Evolutionary conservation across 2,329 filamentous ascomycete genomes (phyloP), one percentile per base, ranked within the genome.

Genomic region (Rhytidhysteron rufulum): DNA sequence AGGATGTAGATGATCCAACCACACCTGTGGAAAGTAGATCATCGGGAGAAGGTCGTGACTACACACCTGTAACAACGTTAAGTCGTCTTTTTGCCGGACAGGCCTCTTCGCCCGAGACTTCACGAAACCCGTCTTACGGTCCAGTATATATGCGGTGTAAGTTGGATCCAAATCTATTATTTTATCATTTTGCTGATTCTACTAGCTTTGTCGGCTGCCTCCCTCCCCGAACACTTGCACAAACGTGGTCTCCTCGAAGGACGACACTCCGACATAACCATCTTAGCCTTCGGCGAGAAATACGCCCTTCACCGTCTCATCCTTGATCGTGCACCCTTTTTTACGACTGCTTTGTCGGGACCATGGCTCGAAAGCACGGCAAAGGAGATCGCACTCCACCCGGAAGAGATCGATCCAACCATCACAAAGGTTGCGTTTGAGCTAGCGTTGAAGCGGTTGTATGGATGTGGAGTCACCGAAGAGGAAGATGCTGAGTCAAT

Each of bases 251-350:
- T 79, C 22, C 57, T 77, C 11, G 63, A 70, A 42, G 75, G 75
- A 10, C 64, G 67, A 4, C 74, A 78, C 45, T 77, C 73, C 0
- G 75, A 79, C 48, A 77, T 79, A 37, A 71, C 70, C 17, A 57
- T 79, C 36, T 60, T 71, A 40, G 75, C 75, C 1, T 79, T 79
- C 50, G 70, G 70, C 8, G 69, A 71, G 31, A 61, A 62, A 34
- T 79, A 79, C 55, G 67, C 66, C 42, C 65, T 79, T 5, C 75
- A 79, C 50, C 72, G 75, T 15, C 59, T 79, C 7, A 67, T 79
- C 16, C 70, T 79, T 16, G 75, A 78, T 51, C 70, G 72, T 37
- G 73, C 76, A 4, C 74, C 75, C 0, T 79, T 77, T 66, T 79
- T 79, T 55, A 67, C 70, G 2, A 72, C 70, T 11, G 74, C 74